Base-by-base conservation (phyloP, 2,329 filamentous ascomycete genomes). In the Cercospora nicotianae region DNA sequence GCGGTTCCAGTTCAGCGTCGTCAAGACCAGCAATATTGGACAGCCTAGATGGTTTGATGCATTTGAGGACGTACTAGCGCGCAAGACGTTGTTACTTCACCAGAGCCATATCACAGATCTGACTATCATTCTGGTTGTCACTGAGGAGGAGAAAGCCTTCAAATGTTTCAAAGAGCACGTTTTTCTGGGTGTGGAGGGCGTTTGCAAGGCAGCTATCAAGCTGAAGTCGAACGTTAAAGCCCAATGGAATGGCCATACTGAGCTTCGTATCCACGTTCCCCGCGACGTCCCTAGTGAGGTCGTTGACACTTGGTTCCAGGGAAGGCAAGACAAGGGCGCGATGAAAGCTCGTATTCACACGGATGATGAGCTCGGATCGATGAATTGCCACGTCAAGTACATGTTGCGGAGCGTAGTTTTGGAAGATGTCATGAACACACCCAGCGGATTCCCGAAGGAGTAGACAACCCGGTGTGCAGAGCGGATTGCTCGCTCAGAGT, bases 381-480 rank as follows among this genome's bases (percentile, higher is more conserved):
- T 48, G 16, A 16, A n/a, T 8, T 2, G 6, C 3, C 5, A 39
- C 2, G 36, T 8, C 6, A 2, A 8, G 6, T 8, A 0, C 16
- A 48, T 48, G 42, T 23, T 48, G 42, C 42, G 9, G 18, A 7
- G 18, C 36, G 13, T 39, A 6, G 5, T 1, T 39, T 16, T n/a
- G 5, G 13, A n/a, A 2, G 36, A 6, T 16, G 13, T n/a, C 13
- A 1, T 39, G 36, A 39, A 1, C 13, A n/a, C 3, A n/a, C 16
- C n/a, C 16, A 0, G 8, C 36, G 9, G 16, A 1, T 0, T n/a
- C 0, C 0, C 0, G 36, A 6, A 9, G 36, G 36, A 8, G 13
- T 6, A 16, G 36, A 5, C 33, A n/a, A 0, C 7, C 1, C 6
- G 1, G 33, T 1, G 33, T n/a, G 13, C 33, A 0, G 33, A 13